Evolutionary conservation across 2,329 filamentous ascomycete species (phyloP).

Genomic region (Basipetospora chlamydospora): DNA sequence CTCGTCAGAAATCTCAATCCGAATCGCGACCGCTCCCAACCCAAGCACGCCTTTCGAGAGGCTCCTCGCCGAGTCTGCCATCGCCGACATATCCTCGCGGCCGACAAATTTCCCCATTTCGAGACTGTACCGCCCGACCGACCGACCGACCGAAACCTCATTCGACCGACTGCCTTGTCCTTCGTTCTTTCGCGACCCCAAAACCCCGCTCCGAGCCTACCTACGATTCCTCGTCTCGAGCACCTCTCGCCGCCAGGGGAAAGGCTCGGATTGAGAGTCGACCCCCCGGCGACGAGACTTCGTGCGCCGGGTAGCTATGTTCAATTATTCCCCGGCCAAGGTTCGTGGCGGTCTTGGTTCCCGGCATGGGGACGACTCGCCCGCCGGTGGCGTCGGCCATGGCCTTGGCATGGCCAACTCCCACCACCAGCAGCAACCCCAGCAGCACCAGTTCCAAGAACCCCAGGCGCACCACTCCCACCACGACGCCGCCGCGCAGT

Average conservation of each 20-base stretch:
- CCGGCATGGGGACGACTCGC: constrained; percentile 4
- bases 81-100: too few relatives aligned
- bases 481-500: neutral
- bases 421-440: constrained; percentile 1
- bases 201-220: too few relatives aligned
- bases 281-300: constrained; percentile 4
- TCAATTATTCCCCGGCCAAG: constrained; percentile 4
- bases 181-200: too few relatives aligned
- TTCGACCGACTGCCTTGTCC: too few relatives aligned
- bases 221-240: too few relatives aligned
- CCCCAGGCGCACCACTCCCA: neutral
- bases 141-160: too few relatives aligned
- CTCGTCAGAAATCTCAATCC: too few relatives aligned
- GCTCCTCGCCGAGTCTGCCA: too few relatives aligned
- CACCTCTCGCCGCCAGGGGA: constrained; percentile 1
- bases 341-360: constrained; percentile 6
- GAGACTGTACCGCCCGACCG: too few relatives aligned
- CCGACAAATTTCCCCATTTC: too few relatives aligned
- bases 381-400: constrained; percentile 1
- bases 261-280: constrained; percentile 3
- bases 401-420: constrained; percentile 1
- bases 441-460: constrained; percentile 1
- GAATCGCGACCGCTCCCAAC: too few relatives aligned
- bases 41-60: too few relatives aligned
- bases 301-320: constrained; percentile 6